These are phyloP conservation scores for Mycena sanguinolenta DNA, from an alignment of 768 basidiomycete genomes.

Conservation along the genomic window DNA sequence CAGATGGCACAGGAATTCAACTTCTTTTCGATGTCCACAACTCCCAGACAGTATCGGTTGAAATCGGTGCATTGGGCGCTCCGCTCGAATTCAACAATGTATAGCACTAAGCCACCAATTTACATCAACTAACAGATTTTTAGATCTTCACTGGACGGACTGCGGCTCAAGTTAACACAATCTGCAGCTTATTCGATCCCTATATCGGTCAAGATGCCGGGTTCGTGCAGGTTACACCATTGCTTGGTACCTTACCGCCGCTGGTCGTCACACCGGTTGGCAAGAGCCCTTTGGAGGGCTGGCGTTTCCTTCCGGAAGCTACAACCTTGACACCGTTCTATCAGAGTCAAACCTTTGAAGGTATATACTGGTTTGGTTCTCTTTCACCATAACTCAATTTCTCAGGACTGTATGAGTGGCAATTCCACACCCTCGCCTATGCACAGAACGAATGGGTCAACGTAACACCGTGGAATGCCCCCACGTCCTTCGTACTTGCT, in stretches of 20 bases:
- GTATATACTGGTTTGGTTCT: not conserved
- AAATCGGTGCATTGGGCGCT: slow-evolving; percentile 67
- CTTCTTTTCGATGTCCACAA: slow-evolving; percentile 67
- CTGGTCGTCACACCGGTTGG: slow-evolving; percentile 63
- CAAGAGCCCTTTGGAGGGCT: slow-evolving; percentile 67
- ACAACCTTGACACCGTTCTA: slow-evolving; percentile 61
- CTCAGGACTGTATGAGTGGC: slow-evolving; percentile 66
- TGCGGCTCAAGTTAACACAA: slow-evolving; percentile 63
- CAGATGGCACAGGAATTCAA: slow-evolving; percentile 55
- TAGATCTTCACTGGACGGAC: slow-evolving; percentile 70
- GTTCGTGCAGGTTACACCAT: slow-evolving; percentile 65
- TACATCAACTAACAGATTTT: not conserved
- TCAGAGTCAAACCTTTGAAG: slow-evolving; percentile 73
- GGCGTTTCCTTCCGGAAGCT: slow-evolving; percentile 68
- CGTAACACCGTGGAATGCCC: slow-evolving; percentile 67
- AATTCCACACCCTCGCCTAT: slow-evolving; percentile 69
- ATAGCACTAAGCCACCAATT: not conserved
- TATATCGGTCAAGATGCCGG: slow-evolving; percentile 71
- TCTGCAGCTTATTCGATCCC: slow-evolving; percentile 69
- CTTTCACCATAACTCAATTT: not conserved
- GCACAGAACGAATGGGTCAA: slow-evolving; percentile 67
- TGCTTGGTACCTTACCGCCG: slow-evolving; percentile 66
- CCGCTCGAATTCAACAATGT: slow-evolving; percentile 72
- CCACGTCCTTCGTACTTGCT: slow-evolving; percentile 61
- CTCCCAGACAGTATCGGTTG: slow-evolving; percentile 58